Percentiles rank a stretch among this genome's conserved stretches.
Evolutionary conservation across 768 basidiomycete species (phyloP).

Genomic region (Tylopilus balloui): DNA sequence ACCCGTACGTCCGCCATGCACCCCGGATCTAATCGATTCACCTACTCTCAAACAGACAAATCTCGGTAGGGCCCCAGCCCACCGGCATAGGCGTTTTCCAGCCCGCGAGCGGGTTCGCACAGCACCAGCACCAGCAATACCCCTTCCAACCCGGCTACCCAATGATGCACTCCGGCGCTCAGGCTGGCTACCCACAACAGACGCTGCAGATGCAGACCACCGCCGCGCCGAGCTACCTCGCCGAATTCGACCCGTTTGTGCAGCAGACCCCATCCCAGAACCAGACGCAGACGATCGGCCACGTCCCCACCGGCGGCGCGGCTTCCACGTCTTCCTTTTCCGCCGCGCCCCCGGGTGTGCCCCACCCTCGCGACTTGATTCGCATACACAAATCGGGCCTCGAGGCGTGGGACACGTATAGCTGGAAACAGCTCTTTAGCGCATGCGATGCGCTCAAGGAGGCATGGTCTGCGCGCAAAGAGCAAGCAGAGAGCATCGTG

Average conservation of each 20-base stretch:
- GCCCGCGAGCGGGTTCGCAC: constrained; percentile 53
- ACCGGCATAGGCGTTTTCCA: constrained; percentile 38
- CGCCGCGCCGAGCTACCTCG: constrained; percentile 22
- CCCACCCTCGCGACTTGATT: constrained; percentile 68
- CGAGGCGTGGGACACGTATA: constrained; percentile 63
- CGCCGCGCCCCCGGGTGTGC: constrained; percentile 31
- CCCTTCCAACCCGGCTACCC: constrained; percentile 16
- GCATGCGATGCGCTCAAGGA: constrained; percentile 61
- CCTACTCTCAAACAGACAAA: constrained; percentile 19
- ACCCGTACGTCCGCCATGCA: constrained; percentile 14
- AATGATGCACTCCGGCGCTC: constrained; percentile 23
- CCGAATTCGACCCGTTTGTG: constrained; percentile 42
- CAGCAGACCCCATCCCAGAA: constrained; percentile 6
- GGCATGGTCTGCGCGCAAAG: constrained; percentile 60
- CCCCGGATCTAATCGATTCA: constrained; percentile 1
- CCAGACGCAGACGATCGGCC: neutral
- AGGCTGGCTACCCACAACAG: constrained; percentile 28
- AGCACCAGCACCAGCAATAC: constrained; percentile 48
- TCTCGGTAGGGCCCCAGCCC: constrained; percentile 26
- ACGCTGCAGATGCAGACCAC: constrained; percentile 1
- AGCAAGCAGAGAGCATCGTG: constrained; percentile 48
- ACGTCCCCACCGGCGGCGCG: neutral
- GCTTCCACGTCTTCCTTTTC: no score
- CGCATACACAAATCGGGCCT: constrained; percentile 61
- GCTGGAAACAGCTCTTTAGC: constrained; percentile 68